phyloP scores from a whole-genome alignment of 768 basidiomycete species.

The Cystoderma amianthinum region DNA sequence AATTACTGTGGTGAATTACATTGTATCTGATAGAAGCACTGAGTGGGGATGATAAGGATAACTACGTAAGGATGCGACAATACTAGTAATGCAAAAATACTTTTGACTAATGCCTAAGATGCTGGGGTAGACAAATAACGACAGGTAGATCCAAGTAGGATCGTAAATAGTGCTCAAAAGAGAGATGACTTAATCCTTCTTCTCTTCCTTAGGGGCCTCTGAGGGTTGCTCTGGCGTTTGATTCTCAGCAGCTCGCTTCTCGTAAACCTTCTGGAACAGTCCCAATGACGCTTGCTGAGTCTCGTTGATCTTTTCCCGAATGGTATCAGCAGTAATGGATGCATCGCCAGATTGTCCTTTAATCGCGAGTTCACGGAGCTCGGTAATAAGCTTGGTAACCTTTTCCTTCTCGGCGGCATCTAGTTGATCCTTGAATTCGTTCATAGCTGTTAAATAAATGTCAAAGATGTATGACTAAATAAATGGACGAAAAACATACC shows the following conservation, averaged over 20 bases:
- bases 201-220: slow-evolving; percentile 57
- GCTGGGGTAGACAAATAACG: slow-evolving; percentile 5
- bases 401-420: slow-evolving; percentile 91
- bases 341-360: slow-evolving; percentile 89
- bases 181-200: slow-evolving; percentile 64
- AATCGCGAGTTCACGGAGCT: slow-evolving; percentile 82
- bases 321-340: slow-evolving; percentile 73
- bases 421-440: slow-evolving; percentile 96
- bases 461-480: slow-evolving; percentile 1
- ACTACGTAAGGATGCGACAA: not conserved
- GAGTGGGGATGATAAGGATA: slow-evolving; percentile 2
- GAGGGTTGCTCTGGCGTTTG: slow-evolving; percentile 35
- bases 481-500: slow-evolving; percentile 32
- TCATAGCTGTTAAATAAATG: slow-evolving; percentile 56
- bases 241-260: slow-evolving; percentile 82
- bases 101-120: not conserved
- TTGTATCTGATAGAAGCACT: not conserved
- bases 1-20: too few species aligned
- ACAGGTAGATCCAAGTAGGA: slow-evolving; percentile 5
- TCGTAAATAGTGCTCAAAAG: slow-evolving; percentile 7
- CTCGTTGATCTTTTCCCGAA: slow-evolving; percentile 90
- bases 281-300: slow-evolving; percentile 93
- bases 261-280: slow-evolving; percentile 95
- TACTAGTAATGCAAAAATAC: not conserved
- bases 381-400: slow-evolving; percentile 77